phyloP scores from a whole-genome alignment of 2,329 filamentous ascomycete species.

The Knufia fluminis region DNA sequence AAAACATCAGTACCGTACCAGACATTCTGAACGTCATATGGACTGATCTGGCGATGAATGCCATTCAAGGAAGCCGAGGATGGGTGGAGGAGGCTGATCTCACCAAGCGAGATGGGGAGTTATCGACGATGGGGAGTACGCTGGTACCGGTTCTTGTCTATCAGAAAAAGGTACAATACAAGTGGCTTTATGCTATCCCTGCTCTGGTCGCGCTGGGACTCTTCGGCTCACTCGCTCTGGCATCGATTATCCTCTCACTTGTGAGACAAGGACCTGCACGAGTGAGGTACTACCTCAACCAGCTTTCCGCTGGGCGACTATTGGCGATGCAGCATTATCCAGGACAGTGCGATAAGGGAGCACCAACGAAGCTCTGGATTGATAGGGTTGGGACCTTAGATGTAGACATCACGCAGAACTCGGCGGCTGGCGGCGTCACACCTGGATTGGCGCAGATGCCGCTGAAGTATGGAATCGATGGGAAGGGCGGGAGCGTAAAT shows the following conservation, averaged over 20 bases:
- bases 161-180: constrained; percentile 27
- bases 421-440: not conserved
- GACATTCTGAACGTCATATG: constrained; percentile 38
- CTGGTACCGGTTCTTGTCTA: constrained; percentile 23
- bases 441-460: not conserved
- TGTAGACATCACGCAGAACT: not conserved
- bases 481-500: not conserved
- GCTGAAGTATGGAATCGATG: not conserved
- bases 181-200: constrained; percentile 28
- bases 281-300: not conserved
- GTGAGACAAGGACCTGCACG: not conserved
- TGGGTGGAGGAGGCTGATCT: not conserved
- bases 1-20: constrained; percentile 22
- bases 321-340: constrained; percentile 1
- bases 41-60: constrained; percentile 36
- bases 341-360: constrained; percentile 9
- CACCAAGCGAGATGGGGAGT: not conserved
- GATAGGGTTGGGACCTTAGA: constrained; percentile 11
- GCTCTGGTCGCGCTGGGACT: constrained; percentile 14
- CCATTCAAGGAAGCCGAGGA: constrained; percentile 11
- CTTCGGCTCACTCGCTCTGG: not conserved
- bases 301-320: not conserved
- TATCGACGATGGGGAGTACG: not conserved
- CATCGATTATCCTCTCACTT: not conserved
- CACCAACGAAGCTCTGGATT: constrained; percentile 14